Evolutionary conservation across 1,284 basidiomycete species (phyloP), one percentile per base, ranked within the genome.

Genomic region (Coniferiporia sulphurascens): DNA sequence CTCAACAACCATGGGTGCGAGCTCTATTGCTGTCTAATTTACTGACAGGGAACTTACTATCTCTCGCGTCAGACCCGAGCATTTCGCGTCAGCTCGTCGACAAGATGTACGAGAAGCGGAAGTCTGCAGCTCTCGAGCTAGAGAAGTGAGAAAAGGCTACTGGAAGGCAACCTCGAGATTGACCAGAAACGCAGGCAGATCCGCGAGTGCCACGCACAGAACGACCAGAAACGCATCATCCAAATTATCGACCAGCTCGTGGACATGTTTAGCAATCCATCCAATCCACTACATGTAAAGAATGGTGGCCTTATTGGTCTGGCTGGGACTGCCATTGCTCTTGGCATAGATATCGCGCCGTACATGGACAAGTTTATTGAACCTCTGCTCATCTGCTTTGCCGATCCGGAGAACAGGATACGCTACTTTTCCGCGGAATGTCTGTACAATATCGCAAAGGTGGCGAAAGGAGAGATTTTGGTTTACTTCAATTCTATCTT

Each of bases 401-500:
- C 87, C 63, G 97, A 99, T 72, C 83, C 90, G 3, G 97, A 99
- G 77, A 94, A 93, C 73, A 85, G 95, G 70, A 93, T 99, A 64
- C 84, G 96, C 52, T 97, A 97, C 74, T 97, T 95, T 78, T 96
- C 96, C 5, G 96, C 95, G 61, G 96, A 99, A 72, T 95, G 93
- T 70, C 79, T 99, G 68, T 99, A 99, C 78, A 99, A 99, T 75
- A 97, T 99, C 60, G 90, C 91, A 38, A 98, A 99, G 74, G 95
- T 98, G 6, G 97, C 95, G 58, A 98, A 98, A 71, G 96, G 96
- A 41, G 96, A 98, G 74, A 90, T 98, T 45, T 76, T 99, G 62
- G 87, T 98, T 19, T 98, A 96, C 72, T 99, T 99, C 76, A 99
- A 99, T 70, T 93, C 96, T 61, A 93, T 98, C 59, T 99, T 99